Percentiles rank a stretch among this genome's conserved stretches.
phyloP scores from a whole-genome alignment of 257 asterid genomes.

The Verbena officinalis region DNA sequence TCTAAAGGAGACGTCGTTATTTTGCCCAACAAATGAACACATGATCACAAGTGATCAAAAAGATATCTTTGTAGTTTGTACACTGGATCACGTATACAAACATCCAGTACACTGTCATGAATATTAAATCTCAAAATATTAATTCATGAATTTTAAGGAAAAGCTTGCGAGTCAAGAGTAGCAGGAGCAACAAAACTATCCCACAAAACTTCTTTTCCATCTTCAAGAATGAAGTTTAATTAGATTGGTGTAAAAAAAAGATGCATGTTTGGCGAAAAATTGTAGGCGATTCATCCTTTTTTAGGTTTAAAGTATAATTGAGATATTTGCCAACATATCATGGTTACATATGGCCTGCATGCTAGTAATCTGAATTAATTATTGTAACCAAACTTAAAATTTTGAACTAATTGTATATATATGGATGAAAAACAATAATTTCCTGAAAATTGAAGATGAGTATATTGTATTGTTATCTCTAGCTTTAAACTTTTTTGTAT shows the following conservation, averaged over 20 bases:
- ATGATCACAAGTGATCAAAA: no score
- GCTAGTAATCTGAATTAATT: no score
- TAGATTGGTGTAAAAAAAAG: background rate
- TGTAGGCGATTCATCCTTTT: background rate
- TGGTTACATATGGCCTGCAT: background rate
- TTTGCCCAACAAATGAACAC: no score
- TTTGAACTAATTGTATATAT: no score
- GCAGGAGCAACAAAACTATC: conserved; percentile 17
- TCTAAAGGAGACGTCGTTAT: no score
- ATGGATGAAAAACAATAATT: background rate
- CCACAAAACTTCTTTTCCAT: conserved; percentile 14
- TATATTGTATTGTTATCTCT: background rate
- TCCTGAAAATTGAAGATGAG: no score
- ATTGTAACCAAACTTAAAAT: no score
- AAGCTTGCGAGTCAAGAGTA: conserved; percentile 17
- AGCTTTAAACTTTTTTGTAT: background rate
- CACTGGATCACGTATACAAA: no score
- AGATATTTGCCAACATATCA: background rate
- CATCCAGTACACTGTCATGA: no score
- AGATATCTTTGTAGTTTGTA: no score
- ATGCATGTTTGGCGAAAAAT: background rate
- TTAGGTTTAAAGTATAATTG: background rate
- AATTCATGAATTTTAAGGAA: background rate
- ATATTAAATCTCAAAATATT: background rate
- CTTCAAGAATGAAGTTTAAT: background rate